These are phyloP conservation scores for Solanum bulbocastanum DNA, from an alignment of 257 asterid species.

Conservation along the genomic window DNA sequence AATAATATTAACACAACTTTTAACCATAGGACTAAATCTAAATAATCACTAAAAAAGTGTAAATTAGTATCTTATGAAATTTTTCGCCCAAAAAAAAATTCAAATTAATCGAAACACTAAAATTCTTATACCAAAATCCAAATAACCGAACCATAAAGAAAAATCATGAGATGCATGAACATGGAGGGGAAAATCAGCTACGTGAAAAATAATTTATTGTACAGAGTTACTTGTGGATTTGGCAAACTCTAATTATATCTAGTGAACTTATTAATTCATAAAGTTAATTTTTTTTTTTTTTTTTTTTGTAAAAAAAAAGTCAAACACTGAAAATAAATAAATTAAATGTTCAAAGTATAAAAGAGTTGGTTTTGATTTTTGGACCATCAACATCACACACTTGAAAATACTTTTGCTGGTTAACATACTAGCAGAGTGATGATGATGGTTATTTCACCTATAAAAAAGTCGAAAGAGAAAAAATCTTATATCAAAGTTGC, in stretches of 20 bases:
- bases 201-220: neutral
- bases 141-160: neutral
- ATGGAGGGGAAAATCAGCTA: neutral
- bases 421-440: neutral
- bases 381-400: constrained; percentile 29
- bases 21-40: neutral
- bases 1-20: neutral
- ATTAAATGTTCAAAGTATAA: neutral
- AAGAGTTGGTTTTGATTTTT: constrained; percentile 10
- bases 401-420: neutral
- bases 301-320: neutral
- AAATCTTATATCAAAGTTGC: no score
- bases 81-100: neutral
- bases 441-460: constrained; percentile 14
- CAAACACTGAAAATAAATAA: neutral
- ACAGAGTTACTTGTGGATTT: constrained; percentile 46
- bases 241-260: constrained; percentile 34
- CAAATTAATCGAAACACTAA: neutral
- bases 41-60: neutral
- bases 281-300: neutral
- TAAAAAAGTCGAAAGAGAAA: neutral
- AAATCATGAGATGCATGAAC: neutral
- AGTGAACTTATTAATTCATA: constrained; percentile 21
- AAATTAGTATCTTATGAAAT: neutral
- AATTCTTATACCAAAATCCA: accelerated